phyloP scores from a whole-genome alignment of 768 basidiomycete species.

The Mrakia frigida region DNA sequence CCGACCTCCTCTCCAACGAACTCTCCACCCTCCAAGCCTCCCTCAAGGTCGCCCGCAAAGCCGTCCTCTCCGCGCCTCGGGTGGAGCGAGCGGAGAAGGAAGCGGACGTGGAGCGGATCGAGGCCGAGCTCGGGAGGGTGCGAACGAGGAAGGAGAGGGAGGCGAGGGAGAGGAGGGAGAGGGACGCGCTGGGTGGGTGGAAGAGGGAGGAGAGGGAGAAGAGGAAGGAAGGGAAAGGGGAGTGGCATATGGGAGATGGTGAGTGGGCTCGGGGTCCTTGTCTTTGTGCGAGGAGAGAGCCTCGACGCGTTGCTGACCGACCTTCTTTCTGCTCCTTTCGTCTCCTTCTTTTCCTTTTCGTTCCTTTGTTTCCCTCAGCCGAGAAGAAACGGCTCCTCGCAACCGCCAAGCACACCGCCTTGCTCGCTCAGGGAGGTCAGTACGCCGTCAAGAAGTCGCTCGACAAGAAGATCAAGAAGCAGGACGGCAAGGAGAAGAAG shows the following conservation, averaged over 20 bases:
- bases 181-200: constrained; percentile 56
- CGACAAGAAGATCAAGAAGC: constrained; percentile 82
- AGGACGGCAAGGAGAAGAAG: constrained; percentile 82
- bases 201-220: constrained; percentile 62
- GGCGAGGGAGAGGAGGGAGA: constrained; percentile 63
- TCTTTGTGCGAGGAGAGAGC: background rate
- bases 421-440: constrained; percentile 70
- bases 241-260: constrained; percentile 83
- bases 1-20: constrained; percentile 61
- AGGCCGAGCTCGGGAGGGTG: constrained; percentile 65
- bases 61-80: constrained; percentile 50
- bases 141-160: constrained; percentile 74
- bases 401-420: constrained; percentile 71
- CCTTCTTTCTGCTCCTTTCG: background rate
- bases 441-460: constrained; percentile 78
- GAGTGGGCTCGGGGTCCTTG: constrained; percentile 40
- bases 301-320: background rate
- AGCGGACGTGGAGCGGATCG: constrained; percentile 64
- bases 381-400: constrained; percentile 70
- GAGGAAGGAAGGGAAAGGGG: constrained; percentile 67
- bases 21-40: constrained; percentile 60
- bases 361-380: constrained; percentile 48
- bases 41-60: constrained; percentile 62
- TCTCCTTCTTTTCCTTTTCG: background rate
- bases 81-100: constrained; percentile 51